phyloP scores from a whole-genome alignment of 1,284 basidiomycete species.

The Caloboletus inedulis region DNA sequence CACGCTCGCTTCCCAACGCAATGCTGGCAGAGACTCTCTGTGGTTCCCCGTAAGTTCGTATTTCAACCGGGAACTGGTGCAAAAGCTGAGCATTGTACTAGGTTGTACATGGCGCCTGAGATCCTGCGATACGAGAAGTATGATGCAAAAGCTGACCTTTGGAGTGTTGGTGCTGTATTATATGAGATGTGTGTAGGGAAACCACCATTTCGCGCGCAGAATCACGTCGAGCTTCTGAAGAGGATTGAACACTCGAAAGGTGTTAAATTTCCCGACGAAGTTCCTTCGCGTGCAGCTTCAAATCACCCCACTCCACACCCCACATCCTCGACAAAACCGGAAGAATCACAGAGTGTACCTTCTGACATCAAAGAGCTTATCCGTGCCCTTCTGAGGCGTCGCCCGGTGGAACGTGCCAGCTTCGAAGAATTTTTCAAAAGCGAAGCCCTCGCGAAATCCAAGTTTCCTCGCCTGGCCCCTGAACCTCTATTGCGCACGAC shows the following conservation, averaged over 20 bases:
- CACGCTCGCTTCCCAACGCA: constrained; percentile 85
- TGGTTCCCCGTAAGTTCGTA: constrained; percentile 80
- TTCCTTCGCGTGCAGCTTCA: constrained; percentile 37
- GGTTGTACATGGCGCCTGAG: constrained; percentile 98
- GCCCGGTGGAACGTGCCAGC: constrained; percentile 80
- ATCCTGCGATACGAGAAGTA: constrained; percentile 98
- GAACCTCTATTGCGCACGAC: constrained; percentile 19
- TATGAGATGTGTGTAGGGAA: constrained; percentile 95
- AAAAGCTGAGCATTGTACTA: constrained; percentile 30
- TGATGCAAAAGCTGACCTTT: constrained; percentile 96
- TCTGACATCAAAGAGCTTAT: constrained; percentile 89
- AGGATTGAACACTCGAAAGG: constrained; percentile 86
- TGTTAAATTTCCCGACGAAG: constrained; percentile 93
- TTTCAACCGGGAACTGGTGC: not conserved
- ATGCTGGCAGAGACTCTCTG: constrained; percentile 98
- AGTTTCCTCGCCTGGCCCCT: constrained; percentile 55
- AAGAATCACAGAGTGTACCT: constrained; percentile 60
- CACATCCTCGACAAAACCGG: constrained; percentile 22
- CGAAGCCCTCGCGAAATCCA: constrained; percentile 77
- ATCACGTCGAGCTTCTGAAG: constrained; percentile 93
- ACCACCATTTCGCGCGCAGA: constrained; percentile 92
- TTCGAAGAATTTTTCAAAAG: constrained; percentile 93
- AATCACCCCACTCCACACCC: constrained; percentile 19
- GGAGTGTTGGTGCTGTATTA: constrained; percentile 96
- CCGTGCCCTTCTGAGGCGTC: constrained; percentile 76